Base-by-base conservation (phyloP, 2,329 filamentous ascomycete genomes). In the Dryadomyces sulphureus region DNA sequence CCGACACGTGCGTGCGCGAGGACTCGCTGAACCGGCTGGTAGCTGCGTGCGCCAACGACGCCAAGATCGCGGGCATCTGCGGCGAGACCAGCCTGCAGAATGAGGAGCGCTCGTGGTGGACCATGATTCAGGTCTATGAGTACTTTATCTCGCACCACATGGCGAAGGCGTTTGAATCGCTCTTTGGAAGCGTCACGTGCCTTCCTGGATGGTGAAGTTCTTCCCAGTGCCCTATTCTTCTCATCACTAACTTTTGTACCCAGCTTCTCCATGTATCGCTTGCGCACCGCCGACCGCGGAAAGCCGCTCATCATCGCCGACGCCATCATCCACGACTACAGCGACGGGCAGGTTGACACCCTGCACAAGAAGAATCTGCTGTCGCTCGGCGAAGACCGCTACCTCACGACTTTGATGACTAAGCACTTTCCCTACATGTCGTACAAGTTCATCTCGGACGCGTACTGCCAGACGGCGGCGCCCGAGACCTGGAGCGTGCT, bases 81-180 rank as follows among this genome's bases (percentile, higher is more conserved):
- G 92, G 92, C 60, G 92, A 98, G 63, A 98, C 92, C 2, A 92
- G 82, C 62, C 71, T 98, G 57, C 85, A 95, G 61, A 98, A 98
- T 57, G 90, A 95, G 62, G 87, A 95, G 56, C 76, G 81, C 54
- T 89, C 81, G 57, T 96, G 89, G 88, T 94, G 87, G 86, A 98
- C 92, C 12, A 98, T 98, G 92, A 98, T 98, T 58, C 92, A 98
- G 63, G 92, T 98, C 53, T 98, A 98, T 67, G 92, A 98, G 63
- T 98, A 98, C 70, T 98, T 89, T 63, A 98, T 98, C 59, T 96
- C 92, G 25, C 92, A 98, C 72, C 84, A 98, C 65, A 68, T 98
- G 61, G 73, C 92, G 45, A 98, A 98, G 69, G 87, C 92, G 51
- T 98, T 98, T 60, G 92, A 98, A 62, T 95, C 88, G 50, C 77